Percentiles rank a stretch among this genome's conserved stretches.
Evolutionary conservation across 2,329 filamentous ascomycete genomes (phyloP).

Genomic region (Colletotrichum godetiae): DNA sequence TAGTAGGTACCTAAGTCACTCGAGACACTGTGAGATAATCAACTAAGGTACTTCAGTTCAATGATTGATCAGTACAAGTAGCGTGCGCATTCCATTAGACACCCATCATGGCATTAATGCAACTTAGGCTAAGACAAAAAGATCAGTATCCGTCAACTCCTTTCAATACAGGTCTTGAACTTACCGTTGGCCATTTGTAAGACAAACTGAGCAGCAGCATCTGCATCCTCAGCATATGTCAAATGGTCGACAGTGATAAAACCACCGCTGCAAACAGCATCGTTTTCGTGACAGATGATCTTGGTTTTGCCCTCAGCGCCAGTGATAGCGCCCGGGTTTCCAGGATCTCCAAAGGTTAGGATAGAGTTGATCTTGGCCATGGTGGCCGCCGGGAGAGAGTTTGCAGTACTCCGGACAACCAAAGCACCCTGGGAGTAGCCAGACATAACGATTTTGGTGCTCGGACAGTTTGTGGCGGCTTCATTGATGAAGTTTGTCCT

Average conservation of each 20-base stretch:
- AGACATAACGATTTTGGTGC: conserved; percentile 39
- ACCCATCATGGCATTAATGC: background rate
- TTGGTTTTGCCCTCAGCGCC: conserved; percentile 35
- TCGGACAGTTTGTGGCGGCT: conserved; percentile 42
- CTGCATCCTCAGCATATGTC: conserved; percentile 42
- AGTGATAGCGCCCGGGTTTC: conserved; percentile 36
- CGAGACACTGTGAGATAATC: no score
- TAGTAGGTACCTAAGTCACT: no score
- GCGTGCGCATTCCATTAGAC: background rate
- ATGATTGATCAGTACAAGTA: background rate
- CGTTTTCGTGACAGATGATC: conserved; percentile 40
- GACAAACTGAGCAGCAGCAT: conserved; percentile 39
- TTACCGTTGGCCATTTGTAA: conserved; percentile 1
- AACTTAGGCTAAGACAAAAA: background rate
- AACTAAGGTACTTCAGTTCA: no score
- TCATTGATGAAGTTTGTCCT: conserved; percentile 48
- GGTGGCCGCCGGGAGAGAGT: conserved; percentile 36
- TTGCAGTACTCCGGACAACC: conserved; percentile 42
- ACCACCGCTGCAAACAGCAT: conserved; percentile 43
- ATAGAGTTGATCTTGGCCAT: conserved; percentile 42
- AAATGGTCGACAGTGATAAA: conserved; percentile 43
- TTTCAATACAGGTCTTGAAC: background rate
- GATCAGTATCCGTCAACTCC: background rate
- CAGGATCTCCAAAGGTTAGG: conserved; percentile 45
- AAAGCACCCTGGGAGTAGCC: conserved; percentile 45